phyloP scores from a whole-genome alignment of 176 grass and related monocot species.

The Musa beccarii region DNA sequence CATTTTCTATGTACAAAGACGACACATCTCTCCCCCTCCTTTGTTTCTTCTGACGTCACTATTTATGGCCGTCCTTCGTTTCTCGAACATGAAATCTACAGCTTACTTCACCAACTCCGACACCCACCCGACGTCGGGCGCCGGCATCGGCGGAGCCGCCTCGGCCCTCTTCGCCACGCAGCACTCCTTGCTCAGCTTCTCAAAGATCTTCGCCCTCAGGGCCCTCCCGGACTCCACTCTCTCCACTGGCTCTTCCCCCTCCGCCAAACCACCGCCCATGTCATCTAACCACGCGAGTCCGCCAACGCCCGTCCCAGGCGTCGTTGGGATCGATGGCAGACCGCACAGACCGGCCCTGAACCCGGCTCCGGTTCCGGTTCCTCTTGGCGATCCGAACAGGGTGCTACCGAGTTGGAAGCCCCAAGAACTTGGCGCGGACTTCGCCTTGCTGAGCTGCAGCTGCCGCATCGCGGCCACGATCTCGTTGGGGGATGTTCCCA shows the following conservation, averaged over 20 bases:
- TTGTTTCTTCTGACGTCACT: background rate
- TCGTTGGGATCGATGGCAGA: conserved; percentile 51
- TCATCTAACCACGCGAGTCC: background rate
- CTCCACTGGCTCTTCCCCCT: conserved; percentile 36
- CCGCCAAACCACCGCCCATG: conserved; percentile 16
- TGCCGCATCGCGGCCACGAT: conserved; percentile 49
- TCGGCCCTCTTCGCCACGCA: background rate
- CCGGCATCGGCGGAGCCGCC: background rate
- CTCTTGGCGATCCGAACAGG: conserved; percentile 32
- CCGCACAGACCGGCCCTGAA: conserved; percentile 42
- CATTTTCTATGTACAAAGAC: conserved; percentile 23
- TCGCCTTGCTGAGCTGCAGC: conserved; percentile 51
- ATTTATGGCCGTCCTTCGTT: background rate
- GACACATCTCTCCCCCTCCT: background rate
- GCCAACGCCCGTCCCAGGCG: background rate
- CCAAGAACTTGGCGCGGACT: conserved; percentile 40
- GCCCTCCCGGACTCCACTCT: conserved; percentile 82
- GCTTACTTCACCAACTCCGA: conserved; percentile 68
- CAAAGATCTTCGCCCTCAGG: conserved; percentile 57
- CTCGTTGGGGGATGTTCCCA: conserved; percentile 47
- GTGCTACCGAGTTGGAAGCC: conserved; percentile 14
- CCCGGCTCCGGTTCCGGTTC: background rate
- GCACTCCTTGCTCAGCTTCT: conserved; percentile 54
- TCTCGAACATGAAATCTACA: too few relatives aligned
- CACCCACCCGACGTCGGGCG: conserved; percentile 65